Conservation (phyloP, 257 asterid species). For the Capsicum rhomboideum region DNA sequence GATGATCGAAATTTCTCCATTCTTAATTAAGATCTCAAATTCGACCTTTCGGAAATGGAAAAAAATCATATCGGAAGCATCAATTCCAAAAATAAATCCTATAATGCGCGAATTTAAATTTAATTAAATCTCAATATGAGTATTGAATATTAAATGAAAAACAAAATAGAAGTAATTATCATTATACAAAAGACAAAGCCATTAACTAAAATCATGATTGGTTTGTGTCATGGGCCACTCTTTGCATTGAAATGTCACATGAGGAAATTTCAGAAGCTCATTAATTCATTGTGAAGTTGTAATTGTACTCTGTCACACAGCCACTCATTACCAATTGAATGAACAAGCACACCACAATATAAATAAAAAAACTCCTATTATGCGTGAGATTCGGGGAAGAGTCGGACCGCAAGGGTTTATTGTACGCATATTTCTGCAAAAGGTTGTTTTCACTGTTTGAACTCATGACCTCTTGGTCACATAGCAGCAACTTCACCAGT, state of each 20-base stretch:
- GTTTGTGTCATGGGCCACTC: background rate
- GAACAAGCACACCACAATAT: background rate
- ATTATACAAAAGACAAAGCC: background rate
- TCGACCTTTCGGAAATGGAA: background rate
- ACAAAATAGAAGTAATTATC: background rate
- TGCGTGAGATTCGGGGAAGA: too few species aligned
- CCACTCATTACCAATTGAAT: background rate
- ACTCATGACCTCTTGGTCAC: too few species aligned
- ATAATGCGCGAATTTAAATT: fast-evolving
- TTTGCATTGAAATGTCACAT: background rate
- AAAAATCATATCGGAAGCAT: fast-evolving
- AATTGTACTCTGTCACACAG: background rate
- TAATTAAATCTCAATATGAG: fast-evolving
- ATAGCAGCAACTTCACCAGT: too few species aligned
- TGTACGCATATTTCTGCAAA: too few species aligned
- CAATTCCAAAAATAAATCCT: background rate
- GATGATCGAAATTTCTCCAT: background rate
- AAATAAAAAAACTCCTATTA: too few species aligned
- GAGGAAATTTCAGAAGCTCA: background rate
- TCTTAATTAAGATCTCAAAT: background rate
- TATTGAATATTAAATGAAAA: too few species aligned
- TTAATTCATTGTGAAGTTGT: background rate
- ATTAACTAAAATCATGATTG: background rate
- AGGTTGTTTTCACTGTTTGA: too few species aligned
- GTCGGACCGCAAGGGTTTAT: too few species aligned